Base-by-base conservation (phyloP, 768 basidiomycete species). In the Paxillus involutus region DNA sequence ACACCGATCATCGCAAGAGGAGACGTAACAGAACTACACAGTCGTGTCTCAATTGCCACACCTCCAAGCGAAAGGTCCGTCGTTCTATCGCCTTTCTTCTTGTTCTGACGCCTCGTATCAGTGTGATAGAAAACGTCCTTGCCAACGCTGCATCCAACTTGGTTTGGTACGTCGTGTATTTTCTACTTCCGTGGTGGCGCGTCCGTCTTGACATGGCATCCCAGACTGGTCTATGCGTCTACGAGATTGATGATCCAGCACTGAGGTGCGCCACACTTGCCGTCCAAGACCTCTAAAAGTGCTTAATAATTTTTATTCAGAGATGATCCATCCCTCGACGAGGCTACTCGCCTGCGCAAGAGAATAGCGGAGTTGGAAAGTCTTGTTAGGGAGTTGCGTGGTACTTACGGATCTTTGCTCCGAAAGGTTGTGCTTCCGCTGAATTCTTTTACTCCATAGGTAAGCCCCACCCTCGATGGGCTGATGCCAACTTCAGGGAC, bases 111-210 rank as follows among this genome's bases (percentile, higher is more conserved):
- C 51, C 52, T 51, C 50, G 44, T 35, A 44, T 24, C 63, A 94
- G 91, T 96, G 94, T 66, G 94, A 96, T 73, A 79, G 94, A 53
- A 94, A 94, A 67, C 80, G 94, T 39, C 94, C 94, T 17, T 96
- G 94, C 72, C 86, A 89, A 63, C 79, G 92, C 47, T 95, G 92
- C 71, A 94, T 94, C 53, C 89, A 94, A 59, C 81, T 94, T 19
- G 91, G 92, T 51, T 73, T 95, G 70, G 92, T 92, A 74, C 56
- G 70, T 59, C 35, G 17, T 35, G 11, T 51, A 52, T 30, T 29
- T 46, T 51, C 39, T 26, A 16, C 32, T 46, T 42, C 21, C 2
- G 47, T 35, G 11, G 40, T 52, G 36, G 39, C 8, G 49, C 30
- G 32, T 59, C 55, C 44, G 1, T 46, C 57, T 59, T 26, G 42